These are phyloP conservation scores for Hamigera avellanea DNA, from an alignment of 495 filamentous ascomycete genomes.

Conservation along the genomic window DNA sequence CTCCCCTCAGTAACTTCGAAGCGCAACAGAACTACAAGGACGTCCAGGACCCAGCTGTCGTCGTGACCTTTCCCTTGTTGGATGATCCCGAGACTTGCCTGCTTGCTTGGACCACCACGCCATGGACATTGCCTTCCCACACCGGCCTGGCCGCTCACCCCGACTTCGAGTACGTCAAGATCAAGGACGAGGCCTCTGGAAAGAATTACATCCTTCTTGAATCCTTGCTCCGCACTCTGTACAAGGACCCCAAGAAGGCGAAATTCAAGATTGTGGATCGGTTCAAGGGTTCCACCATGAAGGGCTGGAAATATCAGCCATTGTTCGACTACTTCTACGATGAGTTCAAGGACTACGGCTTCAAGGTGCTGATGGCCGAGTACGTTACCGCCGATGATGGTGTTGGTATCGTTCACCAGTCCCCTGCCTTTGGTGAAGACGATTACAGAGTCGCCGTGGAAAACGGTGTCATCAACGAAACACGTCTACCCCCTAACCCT, in stretches of 20 bases:
- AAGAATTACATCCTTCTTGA: slow-evolving; percentile 86
- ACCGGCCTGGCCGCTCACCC: slow-evolving; percentile 72
- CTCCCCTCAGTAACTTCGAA: slow-evolving; percentile 88
- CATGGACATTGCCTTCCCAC: slow-evolving; percentile 90
- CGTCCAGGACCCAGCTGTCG: slow-evolving; percentile 82
- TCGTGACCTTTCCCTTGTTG: slow-evolving; percentile 76
- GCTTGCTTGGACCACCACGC: slow-evolving; percentile 90
- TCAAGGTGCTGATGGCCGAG: slow-evolving; percentile 71
- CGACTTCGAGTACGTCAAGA: slow-evolving; percentile 89
- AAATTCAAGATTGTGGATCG: slow-evolving; percentile 82
- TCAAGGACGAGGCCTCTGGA: slow-evolving; percentile 67
- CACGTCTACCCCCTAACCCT: slow-evolving; percentile 76
- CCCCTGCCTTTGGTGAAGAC: slow-evolving; percentile 92
- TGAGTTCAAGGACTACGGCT: slow-evolving; percentile 80
- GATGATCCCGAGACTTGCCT: slow-evolving; percentile 63
- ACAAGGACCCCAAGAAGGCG: slow-evolving; percentile 96
- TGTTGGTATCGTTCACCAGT: slow-evolving; percentile 91
- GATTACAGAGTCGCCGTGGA: slow-evolving; percentile 82
- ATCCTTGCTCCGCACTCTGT: slow-evolving; percentile 70
- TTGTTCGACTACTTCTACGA: slow-evolving; percentile 91
- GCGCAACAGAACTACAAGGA: slow-evolving; percentile 93
- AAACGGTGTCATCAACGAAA: slow-evolving; percentile 64
- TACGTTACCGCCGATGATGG: slow-evolving; percentile 92
- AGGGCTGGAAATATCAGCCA: slow-evolving; percentile 86
- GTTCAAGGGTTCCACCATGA: slow-evolving; percentile 76